phyloP scores from a whole-genome alignment of 805 yeast genomes.

The Candida saitoana region DNA sequence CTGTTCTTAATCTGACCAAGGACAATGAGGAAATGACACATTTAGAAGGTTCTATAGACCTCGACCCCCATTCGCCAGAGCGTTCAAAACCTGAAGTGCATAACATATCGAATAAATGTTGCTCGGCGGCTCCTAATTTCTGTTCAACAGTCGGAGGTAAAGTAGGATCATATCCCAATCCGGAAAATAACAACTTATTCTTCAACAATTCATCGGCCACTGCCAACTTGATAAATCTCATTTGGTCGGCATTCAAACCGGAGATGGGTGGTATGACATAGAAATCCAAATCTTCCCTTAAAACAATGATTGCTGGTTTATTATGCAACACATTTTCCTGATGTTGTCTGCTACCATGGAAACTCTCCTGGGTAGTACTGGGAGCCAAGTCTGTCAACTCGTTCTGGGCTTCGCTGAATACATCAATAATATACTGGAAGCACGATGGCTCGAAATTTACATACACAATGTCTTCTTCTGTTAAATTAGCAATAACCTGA shows the following conservation, averaged over 20 bases:
- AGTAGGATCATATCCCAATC: slow-evolving; percentile 56
- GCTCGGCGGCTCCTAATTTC: slow-evolving; percentile 82
- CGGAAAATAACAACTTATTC: slow-evolving; percentile 67
- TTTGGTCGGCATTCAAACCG: slow-evolving; percentile 53
- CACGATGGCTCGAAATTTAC: slow-evolving; percentile 86
- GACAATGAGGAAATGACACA: slow-evolving; percentile 84
- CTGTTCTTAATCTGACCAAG: slow-evolving; percentile 53
- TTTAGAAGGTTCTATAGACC: slow-evolving; percentile 82
- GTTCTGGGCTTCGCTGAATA: slow-evolving; percentile 65
- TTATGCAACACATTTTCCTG: slow-evolving; percentile 56
- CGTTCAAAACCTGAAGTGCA: slow-evolving; percentile 79
- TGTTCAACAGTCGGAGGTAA: slow-evolving; percentile 36
- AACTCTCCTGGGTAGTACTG: slow-evolving; percentile 32
- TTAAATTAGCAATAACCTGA: slow-evolving; percentile 69
- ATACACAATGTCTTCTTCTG: slow-evolving; percentile 74
- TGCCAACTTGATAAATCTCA: slow-evolving; percentile 63
- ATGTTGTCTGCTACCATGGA: slow-evolving; percentile 10
- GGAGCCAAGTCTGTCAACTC: slow-evolving; percentile 38
- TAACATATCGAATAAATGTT: slow-evolving; percentile 90
- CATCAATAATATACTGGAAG: slow-evolving; percentile 74
- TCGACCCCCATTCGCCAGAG: slow-evolving; percentile 77
- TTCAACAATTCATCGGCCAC: slow-evolving; percentile 65
- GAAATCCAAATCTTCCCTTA: slow-evolving; percentile 91
- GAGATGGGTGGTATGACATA: slow-evolving; percentile 78
- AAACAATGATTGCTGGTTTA: slow-evolving; percentile 86